A percentile compares a stretch with the other conserved stretches of the same genome.
Evolutionary conservation across 768 basidiomycete species (phyloP).

Genomic region (Suillus lakei): DNA sequence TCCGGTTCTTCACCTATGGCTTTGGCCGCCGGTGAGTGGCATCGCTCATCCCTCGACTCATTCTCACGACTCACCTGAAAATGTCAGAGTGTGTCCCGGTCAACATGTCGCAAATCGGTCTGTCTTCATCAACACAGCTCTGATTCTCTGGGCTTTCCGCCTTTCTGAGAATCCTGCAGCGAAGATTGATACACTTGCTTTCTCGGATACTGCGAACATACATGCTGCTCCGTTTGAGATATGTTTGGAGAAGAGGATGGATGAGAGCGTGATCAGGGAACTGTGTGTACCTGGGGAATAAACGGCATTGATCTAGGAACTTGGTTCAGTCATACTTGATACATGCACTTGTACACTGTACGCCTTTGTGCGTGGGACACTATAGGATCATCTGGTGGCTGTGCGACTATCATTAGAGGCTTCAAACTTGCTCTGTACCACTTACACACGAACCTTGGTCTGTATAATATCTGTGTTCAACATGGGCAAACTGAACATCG

Average conservation of each 20-base stretch:
- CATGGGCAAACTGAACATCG: constrained; percentile 89
- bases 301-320: background rate
- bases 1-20: no score
- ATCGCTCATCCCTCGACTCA: no score
- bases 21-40: no score
- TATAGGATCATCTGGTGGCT: background rate
- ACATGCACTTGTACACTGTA: no score
- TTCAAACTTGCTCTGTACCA: no score
- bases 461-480: constrained; percentile 9
- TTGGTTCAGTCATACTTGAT: constrained; percentile 23
- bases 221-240: constrained; percentile 64
- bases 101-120: no score
- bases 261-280: constrained; percentile 5
- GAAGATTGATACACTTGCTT: constrained; percentile 63
- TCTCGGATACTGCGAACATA: constrained; percentile 62
- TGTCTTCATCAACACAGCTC: no score
- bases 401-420: no score
- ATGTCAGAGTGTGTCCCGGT: no score
- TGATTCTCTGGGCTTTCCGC: no score
- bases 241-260: constrained; percentile 50
- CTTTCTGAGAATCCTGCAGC: constrained; percentile 49
- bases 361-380: background rate
- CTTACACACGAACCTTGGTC: no score
- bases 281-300: background rate
- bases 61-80: no score